Evolutionary conservation across 306 rosid species (phyloP), one percentile per base, ranked within the genome.

Genomic region (Rubus idaeus): DNA sequence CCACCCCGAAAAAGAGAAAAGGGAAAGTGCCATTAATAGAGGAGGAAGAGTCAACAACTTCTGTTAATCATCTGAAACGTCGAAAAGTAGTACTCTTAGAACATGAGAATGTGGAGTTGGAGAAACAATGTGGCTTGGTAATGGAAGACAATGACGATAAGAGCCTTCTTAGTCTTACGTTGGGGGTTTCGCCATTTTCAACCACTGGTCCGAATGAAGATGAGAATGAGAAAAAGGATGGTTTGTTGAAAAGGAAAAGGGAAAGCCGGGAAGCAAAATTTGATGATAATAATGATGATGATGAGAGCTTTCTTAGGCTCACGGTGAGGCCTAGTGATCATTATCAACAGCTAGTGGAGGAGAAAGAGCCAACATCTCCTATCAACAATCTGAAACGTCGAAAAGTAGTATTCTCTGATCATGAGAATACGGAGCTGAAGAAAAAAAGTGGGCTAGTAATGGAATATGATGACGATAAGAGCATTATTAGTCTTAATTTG

Each of bases 1-100:
- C 65, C 46, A 37, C 13, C 4, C 6, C 69, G 14, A 64, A 64
- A 10, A 64, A 64, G 69, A 64, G 69, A 64, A 64, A 39, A 64
- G n/a, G 42, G 35, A 62, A 35, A 12, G 20, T 5, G 12, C 9
- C 3, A 62, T 9, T 13, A 17, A 20, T 16, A 46, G 6, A 8
- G 23, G 69, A 39, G 20, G 46, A 64, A 14, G 68, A 63, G 21
- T 60, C 41, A 60, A 41, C n/a, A 26, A 10, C n/a, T 10, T 6
- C 67, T 26, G 17, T 6, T 5, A 37, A 63, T 16, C 21, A 39
- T 14, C 21, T 46, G 13, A 64, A 64, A 37, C 69, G 47, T 64
- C 69, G 12, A 64, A 64, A 64, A 61, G 8, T 61, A 30, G 42
- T 13, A 12, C 41, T 23, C 8, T 11, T 40, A 61, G 41, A 61